Conservation (phyloP, 345 rosid genomes). For the Salix exigua region DNA sequence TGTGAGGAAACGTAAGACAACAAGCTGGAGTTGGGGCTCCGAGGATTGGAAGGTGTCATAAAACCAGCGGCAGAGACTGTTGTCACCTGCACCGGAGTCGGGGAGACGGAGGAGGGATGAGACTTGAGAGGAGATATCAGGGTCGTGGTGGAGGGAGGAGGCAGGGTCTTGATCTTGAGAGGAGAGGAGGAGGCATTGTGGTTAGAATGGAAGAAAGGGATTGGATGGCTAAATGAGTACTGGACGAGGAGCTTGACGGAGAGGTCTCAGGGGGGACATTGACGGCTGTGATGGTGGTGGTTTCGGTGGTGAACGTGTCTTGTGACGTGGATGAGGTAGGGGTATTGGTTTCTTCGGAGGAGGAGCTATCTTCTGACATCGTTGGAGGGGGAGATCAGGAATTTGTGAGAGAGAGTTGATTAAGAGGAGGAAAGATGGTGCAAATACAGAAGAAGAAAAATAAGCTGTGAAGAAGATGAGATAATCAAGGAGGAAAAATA, state of each 20-base stretch:
- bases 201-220: constrained; percentile 50
- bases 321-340: neutral
- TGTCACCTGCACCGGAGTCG: constrained; percentile 69
- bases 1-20: constrained; percentile 63
- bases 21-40: constrained; percentile 58
- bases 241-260: constrained; percentile 16
- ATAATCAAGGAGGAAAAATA: constrained; percentile 4
- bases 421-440: neutral
- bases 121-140: constrained; percentile 50
- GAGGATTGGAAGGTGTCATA: constrained; percentile 78
- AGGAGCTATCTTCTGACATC: neutral
- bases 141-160: constrained; percentile 50
- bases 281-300: constrained; percentile 1
- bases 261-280: constrained; percentile 3
- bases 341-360: neutral
- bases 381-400: neutral
- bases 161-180: constrained; percentile 31
- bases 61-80: constrained; percentile 86
- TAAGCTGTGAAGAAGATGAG: neutral
- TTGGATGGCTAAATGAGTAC: constrained; percentile 35
- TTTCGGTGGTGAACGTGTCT: neutral
- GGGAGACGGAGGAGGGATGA: constrained; percentile 66
- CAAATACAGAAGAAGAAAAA: neutral
- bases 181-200: constrained; percentile 28
- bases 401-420: neutral